Conservation (phyloP, 148 eudicot genomes). For the Diospyros kaki region DNA sequence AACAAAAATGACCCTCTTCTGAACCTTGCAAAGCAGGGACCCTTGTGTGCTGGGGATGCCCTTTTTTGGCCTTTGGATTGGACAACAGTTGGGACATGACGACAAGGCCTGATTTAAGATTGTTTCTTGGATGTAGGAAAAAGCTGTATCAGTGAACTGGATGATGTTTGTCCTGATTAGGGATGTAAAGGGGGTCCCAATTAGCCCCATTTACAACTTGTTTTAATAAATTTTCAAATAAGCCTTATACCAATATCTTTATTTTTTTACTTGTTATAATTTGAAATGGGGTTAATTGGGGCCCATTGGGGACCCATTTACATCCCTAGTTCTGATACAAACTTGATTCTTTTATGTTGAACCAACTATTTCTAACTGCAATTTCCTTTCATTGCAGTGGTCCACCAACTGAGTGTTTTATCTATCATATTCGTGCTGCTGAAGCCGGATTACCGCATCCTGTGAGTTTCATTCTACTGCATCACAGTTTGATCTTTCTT, state of each 20-base stretch:
- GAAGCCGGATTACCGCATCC: slow-evolving; percentile 50
- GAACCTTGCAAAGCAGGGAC: too few species aligned
- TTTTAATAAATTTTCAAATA: too few species aligned
- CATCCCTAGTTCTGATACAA: neutral
- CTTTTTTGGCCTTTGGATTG: neutral
- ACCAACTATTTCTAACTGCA: slow-evolving; percentile 2
- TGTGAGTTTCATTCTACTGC: slow-evolving; percentile 24
- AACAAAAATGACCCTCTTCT: too few species aligned
- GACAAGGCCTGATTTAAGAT: neutral
- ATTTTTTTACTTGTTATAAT: too few species aligned
- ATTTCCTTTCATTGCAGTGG: slow-evolving; percentile 47
- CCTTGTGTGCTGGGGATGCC: too few species aligned
- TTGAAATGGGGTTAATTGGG: too few species aligned
- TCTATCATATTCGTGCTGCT: slow-evolving; percentile 82
- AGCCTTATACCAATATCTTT: too few species aligned
- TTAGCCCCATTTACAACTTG: too few species aligned
- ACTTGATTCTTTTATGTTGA: neutral
- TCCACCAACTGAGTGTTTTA: slow-evolving; percentile 93
- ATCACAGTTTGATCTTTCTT: neutral
- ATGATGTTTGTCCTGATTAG: neutral
- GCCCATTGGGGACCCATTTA: too few species aligned
- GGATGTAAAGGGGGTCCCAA: too few species aligned
- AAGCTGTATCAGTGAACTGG: neutral
- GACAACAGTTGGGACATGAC: neutral
- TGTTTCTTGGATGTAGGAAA: neutral